phyloP scores from a whole-genome alignment of 164 flowering plant species.

The Umbellularia californica region DNA sequence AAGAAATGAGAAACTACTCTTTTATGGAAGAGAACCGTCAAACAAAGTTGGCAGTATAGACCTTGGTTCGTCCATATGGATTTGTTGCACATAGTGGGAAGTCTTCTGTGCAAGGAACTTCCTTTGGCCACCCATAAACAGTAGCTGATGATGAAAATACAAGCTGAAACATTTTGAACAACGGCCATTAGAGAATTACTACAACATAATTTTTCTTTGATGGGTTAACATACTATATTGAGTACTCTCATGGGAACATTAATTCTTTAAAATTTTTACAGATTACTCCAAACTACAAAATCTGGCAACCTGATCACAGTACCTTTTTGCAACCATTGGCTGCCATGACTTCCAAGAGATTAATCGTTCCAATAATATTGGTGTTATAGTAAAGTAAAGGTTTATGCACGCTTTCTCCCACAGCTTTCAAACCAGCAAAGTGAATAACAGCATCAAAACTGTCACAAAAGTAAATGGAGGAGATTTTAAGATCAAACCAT shows the following conservation, averaged over 20 bases:
- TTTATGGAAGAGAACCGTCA: not conserved
- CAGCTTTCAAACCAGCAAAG: slow-evolving; percentile 98
- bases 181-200: not conserved
- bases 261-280: too few species aligned
- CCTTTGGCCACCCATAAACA: slow-evolving; percentile 95
- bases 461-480: slow-evolving; percentile 8
- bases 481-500: not conserved
- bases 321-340: slow-evolving; percentile 90
- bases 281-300: not conserved
- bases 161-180: slow-evolving; percentile 48
- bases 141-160: slow-evolving; percentile 98
- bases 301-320: not conserved
- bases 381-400: slow-evolving; percentile 80
- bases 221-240: too few species aligned
- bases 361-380: slow-evolving; percentile 81
- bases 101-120: slow-evolving; percentile 93
- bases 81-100: slow-evolving; percentile 67
- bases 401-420: slow-evolving; percentile 92
- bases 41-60: slow-evolving; percentile 14
- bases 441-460: slow-evolving; percentile 98
- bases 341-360: slow-evolving; percentile 83
- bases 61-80: slow-evolving; percentile 98
- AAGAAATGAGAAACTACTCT: not conserved
- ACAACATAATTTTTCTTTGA: too few species aligned
- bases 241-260: too few species aligned